phyloP scores from a whole-genome alignment of 257 asterid genomes.

The Echium plantagineum region DNA sequence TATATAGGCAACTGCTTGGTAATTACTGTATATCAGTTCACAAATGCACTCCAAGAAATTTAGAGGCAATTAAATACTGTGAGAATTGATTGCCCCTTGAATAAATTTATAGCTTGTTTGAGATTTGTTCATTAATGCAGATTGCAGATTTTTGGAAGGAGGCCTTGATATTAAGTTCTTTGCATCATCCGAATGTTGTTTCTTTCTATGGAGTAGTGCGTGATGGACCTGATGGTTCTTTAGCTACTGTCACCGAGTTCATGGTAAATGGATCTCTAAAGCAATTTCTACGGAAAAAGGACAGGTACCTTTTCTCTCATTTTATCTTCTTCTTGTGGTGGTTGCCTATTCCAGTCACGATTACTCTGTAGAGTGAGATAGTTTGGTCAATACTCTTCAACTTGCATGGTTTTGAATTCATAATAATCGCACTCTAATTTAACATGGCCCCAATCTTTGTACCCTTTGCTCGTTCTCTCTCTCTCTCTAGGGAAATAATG shows the following conservation, averaged over 20 bases:
- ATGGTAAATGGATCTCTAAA: slow-evolving; percentile 74
- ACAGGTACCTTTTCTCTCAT: slow-evolving; percentile 27
- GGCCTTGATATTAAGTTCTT: slow-evolving; percentile 53
- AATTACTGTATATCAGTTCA: too few species aligned
- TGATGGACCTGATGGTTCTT: slow-evolving; percentile 66
- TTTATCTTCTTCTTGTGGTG: not conserved
- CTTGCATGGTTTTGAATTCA: not conserved
- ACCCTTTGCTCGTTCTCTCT: not conserved
- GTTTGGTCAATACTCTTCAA: not conserved
- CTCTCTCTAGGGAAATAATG: not conserved
- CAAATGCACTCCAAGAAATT: too few species aligned
- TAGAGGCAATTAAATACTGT: too few species aligned
- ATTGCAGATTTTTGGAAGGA: slow-evolving; percentile 68
- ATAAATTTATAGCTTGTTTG: not conserved
- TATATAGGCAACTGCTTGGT: too few species aligned
- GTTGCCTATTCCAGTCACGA: too few species aligned
- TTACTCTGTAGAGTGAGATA: too few species aligned
- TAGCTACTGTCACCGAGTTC: slow-evolving; percentile 66
- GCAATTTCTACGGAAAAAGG: slow-evolving; percentile 40
- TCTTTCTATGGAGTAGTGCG: slow-evolving; percentile 79
- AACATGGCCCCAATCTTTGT: too few species aligned
- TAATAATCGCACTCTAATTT: not conserved
- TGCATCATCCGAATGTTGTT: slow-evolving; percentile 72
- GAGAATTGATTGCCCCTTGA: too few species aligned
- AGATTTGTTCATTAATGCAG: slow-evolving; percentile 18